phyloP scores from a whole-genome alignment of 768 basidiomycete species.

The Boletus pseudo-olivaceus region DNA sequence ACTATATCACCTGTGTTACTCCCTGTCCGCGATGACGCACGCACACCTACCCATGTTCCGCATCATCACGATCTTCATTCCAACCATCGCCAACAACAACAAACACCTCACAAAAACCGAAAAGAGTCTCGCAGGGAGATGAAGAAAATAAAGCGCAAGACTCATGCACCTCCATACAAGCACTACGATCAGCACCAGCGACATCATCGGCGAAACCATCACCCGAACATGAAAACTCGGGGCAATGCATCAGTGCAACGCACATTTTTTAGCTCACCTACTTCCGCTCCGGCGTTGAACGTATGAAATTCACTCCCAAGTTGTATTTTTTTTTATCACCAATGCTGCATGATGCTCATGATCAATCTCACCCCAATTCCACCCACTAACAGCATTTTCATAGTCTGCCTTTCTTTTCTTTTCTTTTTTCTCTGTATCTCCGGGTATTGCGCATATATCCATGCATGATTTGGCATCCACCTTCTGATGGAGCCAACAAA shows the following conservation, averaged over 20 bases:
- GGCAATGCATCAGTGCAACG: constrained; percentile 55
- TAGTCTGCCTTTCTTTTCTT: not conserved
- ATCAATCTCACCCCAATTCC: constrained; percentile 5
- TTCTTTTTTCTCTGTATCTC: constrained; percentile 14
- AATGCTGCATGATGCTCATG: constrained; percentile 1
- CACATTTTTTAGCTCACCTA: constrained; percentile 36
- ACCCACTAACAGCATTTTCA: constrained; percentile 14
- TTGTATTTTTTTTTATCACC: constrained; percentile 24
- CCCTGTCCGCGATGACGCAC: constrained; percentile 53
- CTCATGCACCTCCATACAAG: constrained; percentile 37
- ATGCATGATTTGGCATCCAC: constrained; percentile 11
- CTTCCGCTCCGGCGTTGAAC: constrained; percentile 28
- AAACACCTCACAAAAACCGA: constrained; percentile 47
- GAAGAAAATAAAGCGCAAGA: constrained; percentile 62
- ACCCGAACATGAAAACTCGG: constrained; percentile 63
- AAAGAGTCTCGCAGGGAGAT: constrained; percentile 67
- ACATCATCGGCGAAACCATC: constrained; percentile 53
- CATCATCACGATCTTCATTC: constrained; percentile 34
- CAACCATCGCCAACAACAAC: constrained; percentile 35
- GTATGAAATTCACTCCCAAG: constrained; percentile 16
- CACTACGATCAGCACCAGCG: constrained; percentile 44
- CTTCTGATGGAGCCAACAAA: constrained; percentile 6
- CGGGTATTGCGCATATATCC: constrained; percentile 25
- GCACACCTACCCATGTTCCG: constrained; percentile 45
- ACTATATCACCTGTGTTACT: constrained; percentile 51